These are phyloP conservation scores for Nissolia schottii DNA, from an alignment of 306 rosid genomes.

Conservation along the genomic window DNA sequence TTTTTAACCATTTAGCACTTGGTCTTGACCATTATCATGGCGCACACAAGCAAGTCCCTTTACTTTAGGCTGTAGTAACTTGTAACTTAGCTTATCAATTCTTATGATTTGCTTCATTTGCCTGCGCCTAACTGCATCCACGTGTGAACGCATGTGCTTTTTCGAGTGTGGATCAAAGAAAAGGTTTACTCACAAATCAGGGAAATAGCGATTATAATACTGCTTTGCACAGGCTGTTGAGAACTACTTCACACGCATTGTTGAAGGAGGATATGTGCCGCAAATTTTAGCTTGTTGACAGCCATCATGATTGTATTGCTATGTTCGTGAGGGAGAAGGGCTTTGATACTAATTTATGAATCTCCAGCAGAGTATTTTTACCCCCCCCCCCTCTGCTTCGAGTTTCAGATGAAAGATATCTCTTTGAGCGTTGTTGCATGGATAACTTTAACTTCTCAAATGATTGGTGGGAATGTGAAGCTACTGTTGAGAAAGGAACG, in stretches of 20 bases:
- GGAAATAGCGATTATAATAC: constrained; percentile 62
- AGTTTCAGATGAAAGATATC: neutral
- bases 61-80: constrained; percentile 9
- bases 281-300: constrained; percentile 55
- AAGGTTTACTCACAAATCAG: constrained; percentile 56
- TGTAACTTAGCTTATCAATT: neutral
- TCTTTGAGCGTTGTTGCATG: neutral
- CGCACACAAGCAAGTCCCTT: neutral
- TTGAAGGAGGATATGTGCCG: constrained; percentile 44
- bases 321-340: constrained; percentile 52
- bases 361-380: neutral
- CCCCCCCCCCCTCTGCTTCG: neutral
- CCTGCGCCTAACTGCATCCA: constrained; percentile 2
- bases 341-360: constrained; percentile 55
- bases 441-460: neutral
- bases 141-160: neutral
- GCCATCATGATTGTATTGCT: constrained; percentile 73
- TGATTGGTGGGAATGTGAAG: neutral
- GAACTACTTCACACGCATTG: constrained; percentile 72
- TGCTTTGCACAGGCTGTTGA: constrained; percentile 50
- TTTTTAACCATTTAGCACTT: neutral
- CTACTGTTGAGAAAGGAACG: neutral
- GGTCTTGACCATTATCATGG: neutral
- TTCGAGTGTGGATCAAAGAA: neutral
- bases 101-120: constrained; percentile 2